Base-by-base conservation (phyloP, 306 rosid genomes). In the Malus orientalis region DNA sequence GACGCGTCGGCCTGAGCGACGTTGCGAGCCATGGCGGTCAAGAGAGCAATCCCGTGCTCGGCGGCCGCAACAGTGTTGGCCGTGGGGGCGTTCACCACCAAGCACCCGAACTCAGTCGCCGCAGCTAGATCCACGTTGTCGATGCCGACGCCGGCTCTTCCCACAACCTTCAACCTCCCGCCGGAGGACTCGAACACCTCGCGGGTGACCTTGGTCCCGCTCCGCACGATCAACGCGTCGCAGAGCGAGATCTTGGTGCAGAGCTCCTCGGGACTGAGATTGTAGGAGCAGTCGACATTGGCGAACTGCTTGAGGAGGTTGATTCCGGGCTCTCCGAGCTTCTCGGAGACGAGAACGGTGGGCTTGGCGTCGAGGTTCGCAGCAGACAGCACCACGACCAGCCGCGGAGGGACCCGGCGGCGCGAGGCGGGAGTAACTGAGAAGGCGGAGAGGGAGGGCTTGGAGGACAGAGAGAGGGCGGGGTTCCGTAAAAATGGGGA, bases 41-140 rank as follows among this genome's bases (percentile, higher is more conserved):
- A 74, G 76, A 96, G 99, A 11, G 98, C 97, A 55, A 92, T 92
- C 62, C 99, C 99, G 42, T 96, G 99, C 64, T 96, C 99, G 0
- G 99, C 99, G 10, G 99, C 98, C 0, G 99, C 99, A 11, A 92
- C 89, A 8, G 99, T 96, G 84, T 96, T 96, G 1, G 99, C 99
- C 32, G 98, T 96, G 11, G 99, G 99, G 0, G 98, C 99, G 70
- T 96, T 96, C 5, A 96, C 99, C 14, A 96, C 99, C 81, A 96
- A 71, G 45, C 99, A 96, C 1, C 99, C 99, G 53, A 87, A 89
- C 86, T 96, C 99, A 0, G 99, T 96, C n/a, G 99, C 99, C 15
- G 99, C 99, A 15, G 93, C 91, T 77, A 96, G 99, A 92, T 96
- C 99, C 84, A 96, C 99, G 82, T 96, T 96, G 51, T 96, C 99